Evolutionary conservation across 768 basidiomycete genomes (phyloP), one percentile per base, ranked within the genome.

Genomic region (Trametopsis cervina): DNA sequence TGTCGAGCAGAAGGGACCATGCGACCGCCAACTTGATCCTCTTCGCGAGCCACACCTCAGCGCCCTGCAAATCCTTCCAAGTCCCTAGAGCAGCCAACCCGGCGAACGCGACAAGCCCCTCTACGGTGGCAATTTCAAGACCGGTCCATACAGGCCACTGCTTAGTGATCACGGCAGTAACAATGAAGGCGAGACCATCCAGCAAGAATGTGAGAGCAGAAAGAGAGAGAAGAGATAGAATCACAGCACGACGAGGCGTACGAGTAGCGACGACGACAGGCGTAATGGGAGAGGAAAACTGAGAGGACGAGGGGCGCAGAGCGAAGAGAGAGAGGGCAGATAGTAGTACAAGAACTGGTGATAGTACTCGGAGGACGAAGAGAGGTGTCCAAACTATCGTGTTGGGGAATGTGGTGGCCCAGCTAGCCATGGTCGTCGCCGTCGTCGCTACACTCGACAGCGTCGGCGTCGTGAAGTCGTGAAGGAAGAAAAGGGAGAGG

Each of bases 21-120:
- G 75, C 61, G 26, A 86, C 65, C 38, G 78, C 73, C 5, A 69
- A 39, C 61, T 73, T 85, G 56, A 88, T 63, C 40, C 79, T 74
- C 52, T 61, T 77, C 56, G 78, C 60, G 26, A 71, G 73, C 86
- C 85, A 89, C 15, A 87, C 78, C 33, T 78, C 70, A 27, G 81
- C 73, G 27, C 83, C 84, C 24, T 78, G 74, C 46, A 85, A 69
- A 53, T 88, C 87, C 65, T 90, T 89, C 78, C 81, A 89, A 11
- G 85, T 74, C 7, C 89, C 89, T 38, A 89, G 68, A 9, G 80
- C 79, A 12, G 87, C 84, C 42, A 91, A 68, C 29, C 84, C 83
- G 27, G 80, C 69, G 56, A 86, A 88, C 3, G 82, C 84, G 36
- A 78, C 58, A 25, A 89, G 72, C 46, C 86, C 89, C 38, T 83